Evolutionary conservation across 2,329 filamentous ascomycete genomes (phyloP).

Genomic region (Aspergillus pseudoglaucus): DNA sequence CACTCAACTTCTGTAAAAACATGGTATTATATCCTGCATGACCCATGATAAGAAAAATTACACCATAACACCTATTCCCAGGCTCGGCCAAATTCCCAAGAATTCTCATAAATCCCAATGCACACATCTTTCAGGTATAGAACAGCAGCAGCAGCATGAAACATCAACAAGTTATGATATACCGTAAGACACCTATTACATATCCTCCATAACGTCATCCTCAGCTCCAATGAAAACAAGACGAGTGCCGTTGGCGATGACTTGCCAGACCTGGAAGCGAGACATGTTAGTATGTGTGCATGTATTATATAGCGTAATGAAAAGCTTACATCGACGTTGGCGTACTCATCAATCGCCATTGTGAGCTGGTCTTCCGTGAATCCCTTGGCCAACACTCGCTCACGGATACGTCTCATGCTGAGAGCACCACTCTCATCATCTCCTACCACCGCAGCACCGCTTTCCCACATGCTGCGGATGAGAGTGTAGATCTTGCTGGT

Average conservation of each 20-base stretch:
- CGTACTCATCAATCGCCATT: slow-evolving; percentile 81
- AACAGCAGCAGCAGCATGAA: not conserved
- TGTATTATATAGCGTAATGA: not conserved
- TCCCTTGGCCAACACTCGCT: slow-evolving; percentile 88
- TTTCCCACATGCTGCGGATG: slow-evolving; percentile 79
- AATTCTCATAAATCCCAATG: slow-evolving; percentile 13
- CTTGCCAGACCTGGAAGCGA: slow-evolving; percentile 64
- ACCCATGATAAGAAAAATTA: slow-evolving; percentile 2
- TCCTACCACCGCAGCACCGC: slow-evolving; percentile 71
- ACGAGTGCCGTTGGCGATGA: slow-evolving; percentile 61
- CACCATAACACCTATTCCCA: slow-evolving; percentile 19
- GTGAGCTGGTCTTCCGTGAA: slow-evolving; percentile 94
- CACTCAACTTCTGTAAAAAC: not conserved
- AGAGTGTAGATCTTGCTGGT: slow-evolving; percentile 92
- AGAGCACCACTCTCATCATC: slow-evolving; percentile 69
- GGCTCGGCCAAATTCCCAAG: slow-evolving; percentile 12
- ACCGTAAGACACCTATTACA: slow-evolving; percentile 16
- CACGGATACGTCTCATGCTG: slow-evolving; percentile 79
- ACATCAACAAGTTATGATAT: not conserved
- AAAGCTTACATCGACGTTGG: slow-evolving; percentile 73
- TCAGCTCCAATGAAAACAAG: slow-evolving; percentile 59
- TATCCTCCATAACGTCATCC: slow-evolving; percentile 50
- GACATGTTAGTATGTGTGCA: slow-evolving; percentile 31
- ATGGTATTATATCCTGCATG: not conserved
- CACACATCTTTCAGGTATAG: not conserved